Base-by-base conservation (phyloP, 306 rosid genomes). In the Cicer cuneatum region DNA sequence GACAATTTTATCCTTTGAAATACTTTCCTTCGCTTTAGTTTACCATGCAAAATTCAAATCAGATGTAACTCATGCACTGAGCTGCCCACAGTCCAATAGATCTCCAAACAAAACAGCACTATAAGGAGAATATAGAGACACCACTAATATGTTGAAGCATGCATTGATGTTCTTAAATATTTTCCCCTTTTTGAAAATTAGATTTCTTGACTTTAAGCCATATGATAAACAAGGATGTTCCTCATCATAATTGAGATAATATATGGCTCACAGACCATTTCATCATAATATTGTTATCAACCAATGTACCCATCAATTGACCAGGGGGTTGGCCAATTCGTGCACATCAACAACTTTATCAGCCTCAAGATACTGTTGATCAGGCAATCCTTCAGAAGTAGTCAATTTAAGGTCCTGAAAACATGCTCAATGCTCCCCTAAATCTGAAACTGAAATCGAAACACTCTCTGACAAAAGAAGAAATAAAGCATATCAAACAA, bases 371-470 rank as follows among this genome's bases (percentile, higher is more conserved):
- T 69, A 74, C 29, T 63, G 81, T 57, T 71, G 76, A 73, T 73
- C 76, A 68, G 66, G 85, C 72, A 82, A 76, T 49, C 75, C 69
- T 76, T 65, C 66, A 71, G 29, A 69, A 72, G 24, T 29, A 15
- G 70, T 56, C 68, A 84, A 81, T 61, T 71, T 67, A 75, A 66
- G 82, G 72, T 82, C 82, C 83, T 33, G 71, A 42, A 73, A 79
- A 70, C 70, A 85, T 24, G 78, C 57, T 72, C 82, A 81, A 54
- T 40, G 83, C 80, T 81, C 80, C 74, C 80, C 83, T 65, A 86
- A 69, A 71, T 80, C 79, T 75, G 78, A 77, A 82, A 85, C 81
- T 39, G 77, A 64, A 77, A 76, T 77, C 24, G 69, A 77, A 77
- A 80, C 59, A 74, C 59, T 76, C 75, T 69, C 85, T 78, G 83